Conservation (phyloP, 2,329 filamentous ascomycete species). For the Alternaria angustiovoidea region DNA sequence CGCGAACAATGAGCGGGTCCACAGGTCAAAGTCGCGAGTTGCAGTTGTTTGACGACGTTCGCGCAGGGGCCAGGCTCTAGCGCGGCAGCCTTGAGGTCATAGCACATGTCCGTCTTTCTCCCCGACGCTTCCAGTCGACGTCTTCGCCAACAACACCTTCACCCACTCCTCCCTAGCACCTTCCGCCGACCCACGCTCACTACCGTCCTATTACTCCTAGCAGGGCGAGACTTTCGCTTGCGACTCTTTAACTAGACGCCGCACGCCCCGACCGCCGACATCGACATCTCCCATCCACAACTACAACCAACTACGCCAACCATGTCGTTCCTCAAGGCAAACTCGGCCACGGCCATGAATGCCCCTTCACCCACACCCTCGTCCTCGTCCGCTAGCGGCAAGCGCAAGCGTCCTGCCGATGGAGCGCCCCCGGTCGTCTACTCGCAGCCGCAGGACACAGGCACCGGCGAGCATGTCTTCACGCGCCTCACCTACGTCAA, state of each 20-base stretch:
- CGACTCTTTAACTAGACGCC: slow-evolving; percentile 47
- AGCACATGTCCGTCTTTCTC: slow-evolving; percentile 12
- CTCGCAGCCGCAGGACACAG: slow-evolving; percentile 79
- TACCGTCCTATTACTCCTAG: neutral
- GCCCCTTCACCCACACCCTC: slow-evolving; percentile 69
- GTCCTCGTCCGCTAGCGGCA: slow-evolving; percentile 51
- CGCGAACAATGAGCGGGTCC: slow-evolving; percentile 26
- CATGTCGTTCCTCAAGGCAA: slow-evolving; percentile 50
- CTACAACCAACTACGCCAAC: slow-evolving; percentile 4
- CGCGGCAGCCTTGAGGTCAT: slow-evolving; percentile 27
- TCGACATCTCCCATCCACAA: neutral
- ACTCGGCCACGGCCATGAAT: slow-evolving; percentile 50
- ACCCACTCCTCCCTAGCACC: neutral
- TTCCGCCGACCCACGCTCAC: slow-evolving; percentile 8
- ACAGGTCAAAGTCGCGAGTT: slow-evolving; percentile 27
- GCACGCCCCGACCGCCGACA: slow-evolving; percentile 21
- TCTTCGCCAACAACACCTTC: neutral
- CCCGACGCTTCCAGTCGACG: slow-evolving; percentile 1
- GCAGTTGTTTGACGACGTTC: slow-evolving; percentile 30
- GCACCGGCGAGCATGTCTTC: slow-evolving; percentile 80
- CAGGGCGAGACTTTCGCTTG: slow-evolving; percentile 9
- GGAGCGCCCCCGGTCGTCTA: slow-evolving; percentile 64
- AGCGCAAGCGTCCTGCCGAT: slow-evolving; percentile 66
- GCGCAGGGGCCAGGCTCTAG: slow-evolving; percentile 24
- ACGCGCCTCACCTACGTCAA: slow-evolving; percentile 90